These are phyloP conservation scores for Irpex lacteus DNA, from an alignment of 1,284 basidiomycete genomes.

Conservation along the genomic window DNA sequence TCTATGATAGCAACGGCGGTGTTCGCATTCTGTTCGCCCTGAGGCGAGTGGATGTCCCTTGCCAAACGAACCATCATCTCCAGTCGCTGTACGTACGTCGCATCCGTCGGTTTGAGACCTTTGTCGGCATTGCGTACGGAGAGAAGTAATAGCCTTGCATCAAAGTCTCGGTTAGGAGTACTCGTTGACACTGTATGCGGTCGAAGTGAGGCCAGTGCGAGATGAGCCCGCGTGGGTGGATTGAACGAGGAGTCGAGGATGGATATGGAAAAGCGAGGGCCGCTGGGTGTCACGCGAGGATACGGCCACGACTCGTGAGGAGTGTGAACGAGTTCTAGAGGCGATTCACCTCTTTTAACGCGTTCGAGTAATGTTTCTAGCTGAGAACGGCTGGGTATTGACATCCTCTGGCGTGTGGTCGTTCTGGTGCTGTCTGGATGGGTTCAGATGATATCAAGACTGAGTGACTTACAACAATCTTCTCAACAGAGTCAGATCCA, in stretches of 20 bases:
- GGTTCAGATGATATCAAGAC: background rate
- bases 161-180: conserved; percentile 41
- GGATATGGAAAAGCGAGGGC: conserved; percentile 43
- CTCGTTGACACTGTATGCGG: conserved; percentile 21
- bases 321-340: conserved; percentile 52
- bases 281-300: conserved; percentile 13
- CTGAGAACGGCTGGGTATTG: conserved; percentile 8
- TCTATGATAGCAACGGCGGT: conserved; percentile 83
- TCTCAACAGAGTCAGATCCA: background rate
- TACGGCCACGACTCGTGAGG: conserved; percentile 58
- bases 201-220: conserved; percentile 64
- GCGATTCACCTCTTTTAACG: conserved; percentile 28
- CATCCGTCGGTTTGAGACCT: conserved; percentile 66
- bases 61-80: conserved; percentile 81
- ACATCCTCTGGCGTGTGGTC: background rate
- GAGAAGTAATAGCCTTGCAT: conserved; percentile 80
- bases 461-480: background rate
- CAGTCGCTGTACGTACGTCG: conserved; percentile 70
- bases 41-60: conserved; percentile 37
- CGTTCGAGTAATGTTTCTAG: conserved; percentile 17
- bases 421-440: background rate
- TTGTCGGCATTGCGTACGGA: conserved; percentile 94
- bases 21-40: conserved; percentile 33
- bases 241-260: conserved; percentile 95
- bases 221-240: conserved; percentile 87